Evolutionary conservation across 2,329 filamentous ascomycete genomes (phyloP), one percentile per base, ranked within the genome.

Genomic region (Talaromyces sp.): DNA sequence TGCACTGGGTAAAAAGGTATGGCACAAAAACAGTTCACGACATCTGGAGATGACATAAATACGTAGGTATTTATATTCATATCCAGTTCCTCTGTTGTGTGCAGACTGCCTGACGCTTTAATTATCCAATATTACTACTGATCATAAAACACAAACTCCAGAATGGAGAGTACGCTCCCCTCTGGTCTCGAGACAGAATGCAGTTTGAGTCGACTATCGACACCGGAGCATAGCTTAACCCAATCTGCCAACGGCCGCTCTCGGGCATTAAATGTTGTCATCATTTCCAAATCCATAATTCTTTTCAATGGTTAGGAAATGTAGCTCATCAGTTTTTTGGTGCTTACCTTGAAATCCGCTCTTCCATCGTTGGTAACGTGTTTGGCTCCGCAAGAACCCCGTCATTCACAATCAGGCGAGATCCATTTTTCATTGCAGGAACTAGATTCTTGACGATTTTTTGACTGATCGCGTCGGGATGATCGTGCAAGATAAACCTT

Each of bases 211-310:
- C 62, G 62, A 11, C 58, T 57, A 27, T 67, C 65, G 1, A 59
- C 60, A 39, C 47, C 61, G 22, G 61, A 56, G 25, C 66, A 61
- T 1, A 67, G 49, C 10, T 59, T 57, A 53, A 61, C 57, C 66
- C 66, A 66, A 33, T 62, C 66, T 27, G 62, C 62, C 7, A 61
- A 27, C 19, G 63, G 65, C 44, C 66, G 60, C 58, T 66, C 66
- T 28, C 58, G 54, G 1, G 59, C 58, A 44, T 67, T 66, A 58
- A 63, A 67, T 25, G 54, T 63, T 4, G 61, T 57, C 66, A 67
- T 62, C 66, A 67, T 66, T 57, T 66, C 63, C 4, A 67, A 51
- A 36, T 67, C 66, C 57, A 59, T 62, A n/a, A 44, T 62, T 22
- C 59, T 62, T 19, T 33, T 36, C 15, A 5, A 39, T 39, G 17